Evolutionary conservation across 345 rosid genomes (phyloP).

Genomic region (Brassica incana): DNA sequence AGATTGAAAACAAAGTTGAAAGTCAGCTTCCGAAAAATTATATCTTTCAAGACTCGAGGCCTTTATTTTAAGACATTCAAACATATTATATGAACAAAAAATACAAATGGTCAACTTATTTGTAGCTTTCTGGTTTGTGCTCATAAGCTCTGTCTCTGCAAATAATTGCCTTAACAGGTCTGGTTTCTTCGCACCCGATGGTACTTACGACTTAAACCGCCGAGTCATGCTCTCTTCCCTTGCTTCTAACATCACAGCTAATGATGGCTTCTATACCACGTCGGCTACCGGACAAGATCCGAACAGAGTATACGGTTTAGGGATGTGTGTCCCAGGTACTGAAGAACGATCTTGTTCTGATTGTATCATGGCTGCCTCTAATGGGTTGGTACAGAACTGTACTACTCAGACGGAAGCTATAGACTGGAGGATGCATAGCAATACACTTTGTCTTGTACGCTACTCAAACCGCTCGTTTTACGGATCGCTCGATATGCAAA

Average conservation of each 20-base stretch:
- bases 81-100: neutral
- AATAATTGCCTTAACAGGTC: neutral
- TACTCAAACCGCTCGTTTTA: slow-evolving; percentile 30
- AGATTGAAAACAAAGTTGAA: neutral
- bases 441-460: slow-evolving; percentile 27
- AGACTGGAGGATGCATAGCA: slow-evolving; percentile 7
- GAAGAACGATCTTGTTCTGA: neutral
- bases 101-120: neutral
- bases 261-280: slow-evolving; percentile 2
- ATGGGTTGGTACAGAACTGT: neutral
- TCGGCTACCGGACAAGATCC: slow-evolving; percentile 21
- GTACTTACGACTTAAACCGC: slow-evolving; percentile 29
- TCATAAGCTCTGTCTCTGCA: neutral
- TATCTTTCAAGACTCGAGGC: neutral
- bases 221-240: slow-evolving; percentile 5
- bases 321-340: slow-evolving; percentile 11
- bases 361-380: neutral
- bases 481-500: neutral
- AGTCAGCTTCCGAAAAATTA: neutral
- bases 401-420: slow-evolving; percentile 19
- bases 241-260: slow-evolving; percentile 21
- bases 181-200: neutral
- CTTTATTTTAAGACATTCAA: neutral
- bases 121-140: neutral
- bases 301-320: slow-evolving; percentile 2